Evolutionary conservation across 2,329 filamentous ascomycete genomes (phyloP).

Genomic region (Diplocarpon rosae): DNA sequence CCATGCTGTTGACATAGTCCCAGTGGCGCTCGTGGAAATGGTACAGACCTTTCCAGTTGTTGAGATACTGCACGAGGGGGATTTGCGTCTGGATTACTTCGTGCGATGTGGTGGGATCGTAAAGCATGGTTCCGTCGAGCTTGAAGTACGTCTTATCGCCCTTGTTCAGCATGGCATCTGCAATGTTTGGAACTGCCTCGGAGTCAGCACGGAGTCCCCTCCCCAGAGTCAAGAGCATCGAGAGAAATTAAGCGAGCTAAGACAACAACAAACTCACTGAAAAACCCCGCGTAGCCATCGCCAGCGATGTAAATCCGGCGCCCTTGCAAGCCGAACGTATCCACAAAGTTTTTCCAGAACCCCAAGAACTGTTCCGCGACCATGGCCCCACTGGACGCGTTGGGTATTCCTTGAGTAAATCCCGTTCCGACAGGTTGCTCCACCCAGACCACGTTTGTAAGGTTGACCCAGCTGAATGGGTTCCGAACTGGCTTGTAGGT

Average conservation of each 20-base stretch:
- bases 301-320: conserved; percentile 65
- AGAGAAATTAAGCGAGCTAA: conserved; percentile 62
- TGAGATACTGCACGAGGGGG: conserved; percentile 46
- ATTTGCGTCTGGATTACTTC: conserved; percentile 28
- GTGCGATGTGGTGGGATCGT: no score
- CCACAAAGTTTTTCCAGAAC: conserved; percentile 69
- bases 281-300: conserved; percentile 32
- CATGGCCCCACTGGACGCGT: conserved; percentile 54
- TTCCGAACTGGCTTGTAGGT: conserved; percentile 37
- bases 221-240: conserved; percentile 41
- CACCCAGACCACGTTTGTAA: conserved; percentile 26
- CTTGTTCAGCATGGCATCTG: no score
- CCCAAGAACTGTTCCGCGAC: conserved; percentile 61
- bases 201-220: conserved; percentile 7
- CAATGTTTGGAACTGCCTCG: no score
- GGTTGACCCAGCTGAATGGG: conserved; percentile 23
- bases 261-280: conserved; percentile 51
- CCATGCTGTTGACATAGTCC: conserved; percentile 38
- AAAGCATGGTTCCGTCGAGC: no score
- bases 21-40: conserved; percentile 50
- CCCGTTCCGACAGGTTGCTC: conserved; percentile 26
- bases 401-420: conserved; percentile 34
- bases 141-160: no score
- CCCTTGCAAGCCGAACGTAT: conserved; percentile 56
- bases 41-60: conserved; percentile 49